phyloP scores from a whole-genome alignment of 306 rosid genomes.

The Trichosanthes cucumerina region DNA sequence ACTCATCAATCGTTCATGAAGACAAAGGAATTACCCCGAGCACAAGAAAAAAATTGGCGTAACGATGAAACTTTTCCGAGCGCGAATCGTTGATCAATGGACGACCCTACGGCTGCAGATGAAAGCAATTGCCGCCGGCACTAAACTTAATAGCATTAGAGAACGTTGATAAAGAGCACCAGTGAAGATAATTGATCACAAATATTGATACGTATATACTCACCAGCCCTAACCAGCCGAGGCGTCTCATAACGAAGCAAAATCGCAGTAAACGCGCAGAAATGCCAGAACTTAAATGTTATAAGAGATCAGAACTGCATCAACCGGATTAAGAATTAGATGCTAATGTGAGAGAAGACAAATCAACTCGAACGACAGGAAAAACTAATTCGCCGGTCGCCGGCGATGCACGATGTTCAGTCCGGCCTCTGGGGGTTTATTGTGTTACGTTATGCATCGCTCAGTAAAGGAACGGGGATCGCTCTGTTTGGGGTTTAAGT shows the following conservation, averaged over 20 bases:
- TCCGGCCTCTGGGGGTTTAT: neutral
- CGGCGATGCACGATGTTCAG: neutral
- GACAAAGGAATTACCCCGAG: constrained; percentile 29
- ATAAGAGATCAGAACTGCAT: neutral
- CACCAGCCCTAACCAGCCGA: constrained; percentile 54
- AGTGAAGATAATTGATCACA: neutral
- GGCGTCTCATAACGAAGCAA: constrained; percentile 36
- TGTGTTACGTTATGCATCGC: neutral
- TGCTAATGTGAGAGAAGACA: neutral
- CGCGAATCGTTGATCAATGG: constrained; percentile 16
- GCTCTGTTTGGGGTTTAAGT: neutral
- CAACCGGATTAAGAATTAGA: neutral
- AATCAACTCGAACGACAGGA: neutral
- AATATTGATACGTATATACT: constrained; percentile 5
- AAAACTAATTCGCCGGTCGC: neutral
- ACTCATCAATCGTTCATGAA: neutral
- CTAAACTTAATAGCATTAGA: constrained; percentile 22
- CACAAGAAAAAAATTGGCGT: constrained; percentile 23
- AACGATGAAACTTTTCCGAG: constrained; percentile 20
- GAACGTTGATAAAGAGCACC: neutral
- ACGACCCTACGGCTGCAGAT: constrained; percentile 24
- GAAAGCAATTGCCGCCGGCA: constrained; percentile 50
- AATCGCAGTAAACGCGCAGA: neutral
- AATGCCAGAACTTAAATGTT: neutral
- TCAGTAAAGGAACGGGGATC: neutral